Percentiles rank a stretch among this genome's conserved stretches.
phyloP scores from a whole-genome alignment of 441 rosid genomes.

The Raphanus hybrid region DNA sequence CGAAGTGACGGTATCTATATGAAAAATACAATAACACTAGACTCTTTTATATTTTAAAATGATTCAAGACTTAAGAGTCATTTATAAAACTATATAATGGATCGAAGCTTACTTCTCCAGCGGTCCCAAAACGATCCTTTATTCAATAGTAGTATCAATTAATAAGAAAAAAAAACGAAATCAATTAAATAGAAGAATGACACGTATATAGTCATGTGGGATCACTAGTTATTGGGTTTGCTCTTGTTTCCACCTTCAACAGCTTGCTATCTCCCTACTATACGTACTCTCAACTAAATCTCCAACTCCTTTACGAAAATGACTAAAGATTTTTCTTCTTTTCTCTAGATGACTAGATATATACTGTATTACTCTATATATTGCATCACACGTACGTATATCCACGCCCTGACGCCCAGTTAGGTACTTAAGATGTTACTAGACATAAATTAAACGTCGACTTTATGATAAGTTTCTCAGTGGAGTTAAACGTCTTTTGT shows the following conservation, averaged over 20 bases:
- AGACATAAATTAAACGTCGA: neutral
- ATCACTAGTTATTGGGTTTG: slow-evolving; percentile 39
- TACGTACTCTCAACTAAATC: slow-evolving; percentile 29
- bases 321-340: neutral
- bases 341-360: neutral
- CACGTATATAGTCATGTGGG: slow-evolving; percentile 35
- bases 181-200: slow-evolving; percentile 34
- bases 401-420: neutral
- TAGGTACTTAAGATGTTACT: neutral
- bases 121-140: neutral
- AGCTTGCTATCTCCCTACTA: slow-evolving; percentile 26
- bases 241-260: slow-evolving; percentile 29
- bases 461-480: neutral
- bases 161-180: no score
- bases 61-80: neutral
- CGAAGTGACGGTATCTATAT: neutral
- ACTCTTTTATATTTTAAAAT: neutral
- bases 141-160: neutral
- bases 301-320: neutral
- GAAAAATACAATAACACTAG: neutral
- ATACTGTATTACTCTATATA: slow-evolving; percentile 3
- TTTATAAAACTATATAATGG: no score
- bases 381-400: slow-evolving; percentile 13
- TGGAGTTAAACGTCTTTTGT: neutral
- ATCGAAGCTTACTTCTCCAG: no score